Conservation (phyloP, 2,329 filamentous ascomycete genomes). For the Talaromyces sp. region DNA sequence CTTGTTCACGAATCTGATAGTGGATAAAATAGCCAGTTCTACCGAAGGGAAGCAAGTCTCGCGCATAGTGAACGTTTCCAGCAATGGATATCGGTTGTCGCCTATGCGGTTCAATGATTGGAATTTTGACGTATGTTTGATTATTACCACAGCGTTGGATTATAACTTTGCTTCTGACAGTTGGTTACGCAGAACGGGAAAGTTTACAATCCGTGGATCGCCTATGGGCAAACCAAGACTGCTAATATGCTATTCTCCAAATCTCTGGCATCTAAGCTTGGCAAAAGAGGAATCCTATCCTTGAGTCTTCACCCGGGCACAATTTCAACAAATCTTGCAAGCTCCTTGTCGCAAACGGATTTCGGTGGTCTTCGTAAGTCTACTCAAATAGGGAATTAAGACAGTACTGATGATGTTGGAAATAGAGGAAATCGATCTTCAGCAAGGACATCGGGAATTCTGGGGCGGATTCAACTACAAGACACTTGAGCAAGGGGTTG, state of each 20-base stretch:
- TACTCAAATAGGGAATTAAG: background rate
- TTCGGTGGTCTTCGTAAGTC: conserved; percentile 1
- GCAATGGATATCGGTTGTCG: conserved; percentile 40
- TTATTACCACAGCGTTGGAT: too few species aligned
- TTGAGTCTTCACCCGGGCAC: conserved; percentile 11
- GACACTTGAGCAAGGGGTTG: conserved; percentile 23
- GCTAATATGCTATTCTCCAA: conserved; percentile 12
- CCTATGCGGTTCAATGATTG: conserved; percentile 43
- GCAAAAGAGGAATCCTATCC: background rate
- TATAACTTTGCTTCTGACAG: background rate
- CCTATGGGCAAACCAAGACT: conserved; percentile 36
- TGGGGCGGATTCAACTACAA: conserved; percentile 19
- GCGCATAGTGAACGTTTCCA: conserved; percentile 43
- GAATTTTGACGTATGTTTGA: conserved; percentile 35
- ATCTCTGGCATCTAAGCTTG: conserved; percentile 11
- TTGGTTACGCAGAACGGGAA: conserved; percentile 17
- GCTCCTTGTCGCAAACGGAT: background rate
- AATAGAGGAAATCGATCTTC: conserved; percentile 4
- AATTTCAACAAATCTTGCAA: background rate
- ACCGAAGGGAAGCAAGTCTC: conserved; percentile 13
- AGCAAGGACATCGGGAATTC: conserved; percentile 17
- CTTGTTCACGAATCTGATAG: conserved; percentile 36
- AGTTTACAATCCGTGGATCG: conserved; percentile 29
- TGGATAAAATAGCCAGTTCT: conserved; percentile 26
- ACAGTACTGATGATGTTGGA: background rate